Base-by-base conservation (phyloP, 148 eudicot genomes). In the Chenopodium berlandieri region DNA sequence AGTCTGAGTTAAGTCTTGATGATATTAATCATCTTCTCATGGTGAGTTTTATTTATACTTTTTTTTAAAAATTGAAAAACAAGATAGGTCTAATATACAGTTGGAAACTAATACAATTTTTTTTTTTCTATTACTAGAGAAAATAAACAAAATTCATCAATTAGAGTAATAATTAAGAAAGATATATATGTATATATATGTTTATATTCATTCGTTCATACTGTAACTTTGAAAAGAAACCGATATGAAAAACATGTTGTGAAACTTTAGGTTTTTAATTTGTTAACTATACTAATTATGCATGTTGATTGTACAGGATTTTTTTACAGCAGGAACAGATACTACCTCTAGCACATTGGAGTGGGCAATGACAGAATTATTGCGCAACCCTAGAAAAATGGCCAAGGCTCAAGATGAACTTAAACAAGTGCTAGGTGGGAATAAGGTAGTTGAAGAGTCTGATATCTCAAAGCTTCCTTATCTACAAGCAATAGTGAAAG, bases 361-460 rank as follows among this genome's bases (percentile, higher is more conserved):
- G 31, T 85, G 82, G 84, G 81, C 75, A 27, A 48, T 85, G 47
- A 31, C 82, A 8, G 82, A 85, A 37, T 47, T 85, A 0, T 16
- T 82, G 3, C 56, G 60, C 60, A 73, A 81, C 67, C 63, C 69
- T 27, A 44, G 37, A 13, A 48, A 56, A 62, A 34, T 81, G 87
- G 4, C 56, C 8, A 81, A 71, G 52, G 73, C 76, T 16, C 75
- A 54, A 10, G 71, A 66, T n/a, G 84, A 85, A 56, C 31, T 85
- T 2, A 65, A 1, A 47, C 10, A 70, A 82, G 78, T 56, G 0
- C 1, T 52, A 4, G 10, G 30, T 4, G 62, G 11, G 20, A 40
- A 30, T 0, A 23, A 17, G 2, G 27, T 70, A 25, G 78, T 72
- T 52, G 64, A 74, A 7, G 77, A 75, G 16, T 64, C 82, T 20